Evolutionary conservation across 495 filamentous ascomycete species (phyloP), one percentile per base, ranked within the genome.

Genomic region (Xylaria sp.): DNA sequence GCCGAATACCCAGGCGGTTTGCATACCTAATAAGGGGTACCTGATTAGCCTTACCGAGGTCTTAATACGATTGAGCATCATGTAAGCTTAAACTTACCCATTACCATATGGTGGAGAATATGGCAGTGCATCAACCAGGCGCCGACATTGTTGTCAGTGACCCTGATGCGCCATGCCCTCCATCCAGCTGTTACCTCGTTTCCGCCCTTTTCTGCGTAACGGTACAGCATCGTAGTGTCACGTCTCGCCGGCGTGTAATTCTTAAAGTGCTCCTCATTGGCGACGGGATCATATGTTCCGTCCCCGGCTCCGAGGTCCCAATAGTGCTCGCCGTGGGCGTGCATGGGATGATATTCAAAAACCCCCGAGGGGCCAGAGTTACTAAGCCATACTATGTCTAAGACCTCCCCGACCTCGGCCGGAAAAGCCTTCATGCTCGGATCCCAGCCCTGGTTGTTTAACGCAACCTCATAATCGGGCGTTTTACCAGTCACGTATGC

Each of bases 101-200:
- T 84, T 21, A 85, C 70, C 82, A 88, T 87, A 76, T 88, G 86
- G 72, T 85, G 85, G 64, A 87, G 76, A 46, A 87, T 85, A 77
- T 91, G 89, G 71, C 88, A 91, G 76, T 91, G 89, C 31, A 89
- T 77, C 85, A 90, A 88, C 88, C 88, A 90, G 19, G 88, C 88
- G 3, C 88, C 87, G 2, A 88, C 79, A 67, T 87, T 78, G 12
- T 77, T 68, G 2, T 78, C 75, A 0, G 75, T 81, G 17, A 88
- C 80, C 33, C 84, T 78, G 17, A 88, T 74, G 37, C 88, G 78
- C 88, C 88, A 90, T 2, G 86, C 88, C 35, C 88, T 76, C 89
- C 88, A 91, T 3, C 88, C 88, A 24, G 81, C 79, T 19, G 80
- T 82, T 55, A 78, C 75, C 11, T 83, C 77, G 35, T 82, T 73